A percentile compares a stretch with the other conserved stretches of the same genome.
Conservation (phyloP, 2,329 filamentous ascomycete genomes). For the Aspergillus arachidicola region DNA sequence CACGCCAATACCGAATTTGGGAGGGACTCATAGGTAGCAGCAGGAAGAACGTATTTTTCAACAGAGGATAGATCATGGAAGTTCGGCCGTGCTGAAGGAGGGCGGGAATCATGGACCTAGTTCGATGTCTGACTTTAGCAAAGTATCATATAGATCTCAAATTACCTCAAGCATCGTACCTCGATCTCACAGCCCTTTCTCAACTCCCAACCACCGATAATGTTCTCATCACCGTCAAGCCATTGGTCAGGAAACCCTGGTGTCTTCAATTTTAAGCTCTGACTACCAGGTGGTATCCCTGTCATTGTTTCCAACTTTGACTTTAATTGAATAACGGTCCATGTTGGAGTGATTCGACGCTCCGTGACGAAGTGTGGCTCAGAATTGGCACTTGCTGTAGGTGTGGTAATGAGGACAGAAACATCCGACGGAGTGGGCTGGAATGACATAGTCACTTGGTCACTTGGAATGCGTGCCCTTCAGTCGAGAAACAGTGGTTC, state of each 20-base stretch:
- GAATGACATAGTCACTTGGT: constrained; percentile 34
- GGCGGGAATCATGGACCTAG: constrained; percentile 79
- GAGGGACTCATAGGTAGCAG: constrained; percentile 81
- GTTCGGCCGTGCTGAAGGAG: constrained; percentile 73
- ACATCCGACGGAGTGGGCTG: constrained; percentile 43
- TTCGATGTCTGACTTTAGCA: neutral
- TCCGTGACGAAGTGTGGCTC: constrained; percentile 65
- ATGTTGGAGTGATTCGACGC: constrained; percentile 87
- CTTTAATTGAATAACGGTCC: constrained; percentile 84
- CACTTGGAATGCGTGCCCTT: neutral
- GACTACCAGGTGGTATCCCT: constrained; percentile 79
- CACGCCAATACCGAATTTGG: constrained; percentile 87
- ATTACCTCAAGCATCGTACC: constrained; percentile 27
- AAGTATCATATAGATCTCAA: neutral
- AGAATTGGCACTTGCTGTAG: constrained; percentile 21
- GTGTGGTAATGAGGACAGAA: constrained; percentile 42
- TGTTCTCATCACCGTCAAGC: constrained; percentile 70
- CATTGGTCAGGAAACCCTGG: constrained; percentile 62
- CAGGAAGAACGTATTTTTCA: constrained; percentile 88
- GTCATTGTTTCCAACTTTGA: constrained; percentile 89
- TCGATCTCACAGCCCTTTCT: constrained; percentile 47
- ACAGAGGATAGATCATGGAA: constrained; percentile 80
- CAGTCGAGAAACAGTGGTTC: neutral
- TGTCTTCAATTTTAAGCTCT: constrained; percentile 73
- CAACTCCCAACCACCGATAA: constrained; percentile 55